A percentile compares a stretch with the other conserved stretches of the same genome.
These are phyloP conservation scores for Gossypium bickii DNA, from an alignment of 345 rosid genomes.

Conservation along the genomic window DNA sequence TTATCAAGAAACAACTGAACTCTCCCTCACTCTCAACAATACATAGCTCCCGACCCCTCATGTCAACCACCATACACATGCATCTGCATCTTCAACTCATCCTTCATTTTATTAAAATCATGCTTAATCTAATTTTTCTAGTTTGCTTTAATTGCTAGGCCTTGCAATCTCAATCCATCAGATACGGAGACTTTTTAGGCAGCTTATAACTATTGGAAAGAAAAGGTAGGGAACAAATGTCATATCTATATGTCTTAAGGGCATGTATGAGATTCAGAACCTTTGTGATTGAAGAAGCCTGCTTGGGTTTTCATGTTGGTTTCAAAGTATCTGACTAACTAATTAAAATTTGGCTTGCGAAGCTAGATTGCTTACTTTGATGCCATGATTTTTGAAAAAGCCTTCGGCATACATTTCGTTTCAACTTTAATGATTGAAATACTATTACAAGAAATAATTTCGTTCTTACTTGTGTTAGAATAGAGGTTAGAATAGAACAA, in stretches of 20 bases:
- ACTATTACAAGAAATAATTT: too few species aligned
- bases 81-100: too few species aligned
- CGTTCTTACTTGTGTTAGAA: too few species aligned
- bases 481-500: too few species aligned
- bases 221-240: constrained; percentile 55
- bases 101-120: not conserved
- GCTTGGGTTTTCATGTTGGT: not conserved
- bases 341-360: not conserved
- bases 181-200: constrained; percentile 58
- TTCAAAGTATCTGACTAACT: not conserved
- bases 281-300: not conserved
- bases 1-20: too few species aligned
- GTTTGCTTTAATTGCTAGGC: constrained; percentile 46
- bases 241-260: constrained; percentile 5
- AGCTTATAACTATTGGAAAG: constrained; percentile 82
- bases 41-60: too few species aligned
- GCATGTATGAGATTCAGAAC: constrained; percentile 1
- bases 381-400: not conserved
- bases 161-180: constrained; percentile 56
- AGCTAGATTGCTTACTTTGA: not conserved
- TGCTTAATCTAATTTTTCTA: constrained; percentile 4
- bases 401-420: too few species aligned
- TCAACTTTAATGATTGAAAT: too few species aligned
- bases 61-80: too few species aligned
- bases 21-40: too few species aligned